Evolutionary conservation across 2,329 filamentous ascomycete genomes (phyloP), one percentile per base, ranked within the genome.

Genomic region (Gnomoniopsis sp.): DNA sequence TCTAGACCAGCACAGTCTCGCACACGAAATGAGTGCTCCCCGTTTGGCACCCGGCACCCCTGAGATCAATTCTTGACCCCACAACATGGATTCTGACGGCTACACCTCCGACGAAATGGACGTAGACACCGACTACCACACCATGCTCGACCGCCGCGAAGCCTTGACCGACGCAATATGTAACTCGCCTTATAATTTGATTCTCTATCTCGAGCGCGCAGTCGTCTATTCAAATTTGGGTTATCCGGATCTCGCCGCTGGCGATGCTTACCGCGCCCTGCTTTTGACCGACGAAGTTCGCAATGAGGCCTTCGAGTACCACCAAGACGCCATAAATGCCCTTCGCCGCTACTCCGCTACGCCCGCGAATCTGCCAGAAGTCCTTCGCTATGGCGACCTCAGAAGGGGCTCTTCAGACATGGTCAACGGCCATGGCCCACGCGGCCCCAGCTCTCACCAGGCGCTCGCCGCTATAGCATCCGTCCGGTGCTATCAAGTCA

Each of bases 241-340:
- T 41, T 98, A 96, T 72, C 91, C 91, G 0, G 95, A 99, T 71
- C 83, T 99, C 43, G 92, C 92, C 6, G 88, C 88, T 12, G 91
- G 91, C 36, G 93, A 97, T 77, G 91, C 91, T 6, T 98, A 98
- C 71, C 88, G 89, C 57, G 92, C 93, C 1, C 80, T 98, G n/a
- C 83, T 96, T 3, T 77, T 99, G 49, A 83, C 89, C 17, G 93
- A 98, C 69, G 91, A 95, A 64, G 82, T 91, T 38, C 74, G 81
- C 63, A 88, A 95, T 57, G 89, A 93, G 62, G 83, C 85, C 43
- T 93, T 90, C 65, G 91, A 97, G 72, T 96, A 92, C 67, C 88
- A 95, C 69, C 86, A 91, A 17, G 76, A 83, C 65, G 87, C 88
- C 10, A 65, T 79, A 7, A 81, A 84, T 53, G 77, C 81, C 11